Percentiles rank a stretch among this genome's conserved stretches.
phyloP scores from a whole-genome alignment of 2,329 filamentous ascomycete species.

The Calonectria honghensis region DNA sequence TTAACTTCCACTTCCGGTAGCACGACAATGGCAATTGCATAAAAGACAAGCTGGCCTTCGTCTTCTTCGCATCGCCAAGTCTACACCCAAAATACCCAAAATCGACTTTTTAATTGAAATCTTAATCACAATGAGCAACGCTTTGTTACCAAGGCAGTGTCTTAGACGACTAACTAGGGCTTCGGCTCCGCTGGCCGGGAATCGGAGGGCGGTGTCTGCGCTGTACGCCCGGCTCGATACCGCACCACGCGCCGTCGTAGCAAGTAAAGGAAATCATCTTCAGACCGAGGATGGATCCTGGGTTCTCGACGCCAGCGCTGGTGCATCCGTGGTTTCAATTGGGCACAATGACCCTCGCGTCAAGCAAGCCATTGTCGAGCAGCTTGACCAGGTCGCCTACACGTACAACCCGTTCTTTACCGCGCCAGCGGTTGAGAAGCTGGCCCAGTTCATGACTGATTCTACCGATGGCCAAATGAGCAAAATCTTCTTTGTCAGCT shows the following conservation, averaged over 20 bases:
- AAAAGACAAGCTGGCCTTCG: slow-evolving; percentile 1
- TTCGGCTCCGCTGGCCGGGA: neutral
- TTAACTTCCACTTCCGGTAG: slow-evolving; percentile 25
- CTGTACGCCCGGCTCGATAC: slow-evolving; percentile 23
- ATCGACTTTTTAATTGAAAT: neutral
- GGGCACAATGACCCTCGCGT: slow-evolving; percentile 46
- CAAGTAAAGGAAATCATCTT: slow-evolving; percentile 20
- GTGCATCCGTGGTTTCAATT: slow-evolving; percentile 48
- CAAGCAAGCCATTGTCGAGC: slow-evolving; percentile 47
- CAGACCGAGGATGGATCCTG: slow-evolving; percentile 19
- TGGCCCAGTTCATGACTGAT: slow-evolving; percentile 53
- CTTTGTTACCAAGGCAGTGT: neutral
- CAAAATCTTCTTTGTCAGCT: slow-evolving; percentile 60
- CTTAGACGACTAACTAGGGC: neutral
- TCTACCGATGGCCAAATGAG: slow-evolving; percentile 59
- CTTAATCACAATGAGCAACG: neutral
- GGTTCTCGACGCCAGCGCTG: slow-evolving; percentile 37
- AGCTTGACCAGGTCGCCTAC: slow-evolving; percentile 48
- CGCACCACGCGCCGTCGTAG: slow-evolving; percentile 4
- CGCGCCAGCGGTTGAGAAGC: slow-evolving; percentile 46
- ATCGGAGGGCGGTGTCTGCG: neutral
- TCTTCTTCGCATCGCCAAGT: neutral
- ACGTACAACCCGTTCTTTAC: slow-evolving; percentile 49
- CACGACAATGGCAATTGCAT: slow-evolving; percentile 1
- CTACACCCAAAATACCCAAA: neutral